Evolutionary conservation across 78 protist genomes (phyloP).

Genomic region (Anaeramoeba flamelloides): DNA sequence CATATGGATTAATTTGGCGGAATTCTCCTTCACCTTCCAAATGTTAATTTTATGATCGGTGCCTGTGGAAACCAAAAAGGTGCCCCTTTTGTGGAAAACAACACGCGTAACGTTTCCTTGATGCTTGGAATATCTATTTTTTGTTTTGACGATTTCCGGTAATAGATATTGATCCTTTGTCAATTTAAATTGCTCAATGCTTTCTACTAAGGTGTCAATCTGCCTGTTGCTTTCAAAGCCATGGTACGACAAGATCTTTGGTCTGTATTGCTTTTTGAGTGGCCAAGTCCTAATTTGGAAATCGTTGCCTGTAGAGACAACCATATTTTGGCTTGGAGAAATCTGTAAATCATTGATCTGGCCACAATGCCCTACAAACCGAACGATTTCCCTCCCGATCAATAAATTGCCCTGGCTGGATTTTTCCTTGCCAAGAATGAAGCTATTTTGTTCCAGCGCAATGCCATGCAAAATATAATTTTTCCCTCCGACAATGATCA

Average conservation of each 20-base stretch:
- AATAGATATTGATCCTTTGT: neutral
- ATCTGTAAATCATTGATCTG: neutral
- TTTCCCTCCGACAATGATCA: neutral
- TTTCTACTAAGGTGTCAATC: neutral
- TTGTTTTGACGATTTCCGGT: neutral
- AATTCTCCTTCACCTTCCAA: neutral
- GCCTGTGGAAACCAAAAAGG: neutral
- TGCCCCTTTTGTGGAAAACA: neutral
- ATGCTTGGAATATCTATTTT: neutral
- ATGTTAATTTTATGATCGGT: neutral
- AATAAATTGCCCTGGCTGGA: neutral
- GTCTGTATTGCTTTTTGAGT: neutral
- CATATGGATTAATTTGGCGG: neutral
- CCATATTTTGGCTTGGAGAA: neutral
- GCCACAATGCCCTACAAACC: neutral
- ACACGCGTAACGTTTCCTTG: neutral
- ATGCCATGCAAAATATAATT: neutral
- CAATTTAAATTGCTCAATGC: neutral
- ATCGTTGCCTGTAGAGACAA: neutral
- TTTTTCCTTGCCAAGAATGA: neutral
- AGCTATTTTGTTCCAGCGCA: neutral
- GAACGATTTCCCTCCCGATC: neutral
- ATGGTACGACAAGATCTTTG: neutral
- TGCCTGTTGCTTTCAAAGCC: neutral
- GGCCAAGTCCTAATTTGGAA: neutral